Evolutionary conservation across 129 eudicot genomes (phyloP).

Genomic region (Lactuca saligna): DNA sequence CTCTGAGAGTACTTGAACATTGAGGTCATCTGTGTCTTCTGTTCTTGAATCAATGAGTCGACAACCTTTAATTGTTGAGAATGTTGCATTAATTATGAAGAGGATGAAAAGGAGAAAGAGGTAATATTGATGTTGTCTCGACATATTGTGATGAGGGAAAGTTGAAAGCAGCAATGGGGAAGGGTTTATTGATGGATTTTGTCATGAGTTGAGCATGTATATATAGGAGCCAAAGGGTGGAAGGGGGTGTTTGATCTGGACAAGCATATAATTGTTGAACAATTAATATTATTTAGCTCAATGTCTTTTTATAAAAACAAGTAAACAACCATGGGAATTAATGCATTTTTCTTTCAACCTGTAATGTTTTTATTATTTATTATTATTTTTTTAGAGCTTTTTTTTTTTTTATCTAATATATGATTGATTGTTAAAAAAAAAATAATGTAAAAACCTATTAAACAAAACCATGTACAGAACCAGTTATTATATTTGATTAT

Average conservation of each 20-base stretch:
- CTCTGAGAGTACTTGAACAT: constrained; percentile 1
- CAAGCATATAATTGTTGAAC: neutral
- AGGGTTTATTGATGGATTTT: constrained; percentile 4
- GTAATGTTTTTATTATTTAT: too few species aligned
- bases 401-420: too few species aligned
- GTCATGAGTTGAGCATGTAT: constrained; percentile 7
- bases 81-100: neutral
- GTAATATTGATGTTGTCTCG: constrained; percentile 4
- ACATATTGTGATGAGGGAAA: constrained; percentile 11
- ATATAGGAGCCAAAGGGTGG: constrained; percentile 6
- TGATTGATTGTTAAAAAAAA: too few species aligned
- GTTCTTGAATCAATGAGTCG: neutral
- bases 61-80: constrained; percentile 20
- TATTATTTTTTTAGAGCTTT: too few species aligned
- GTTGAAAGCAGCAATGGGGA: neutral
- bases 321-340: neutral
- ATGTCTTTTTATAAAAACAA: neutral
- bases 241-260: neutral
- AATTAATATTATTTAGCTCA: neutral
- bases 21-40: neutral
- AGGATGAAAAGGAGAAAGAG: constrained; percentile 15
- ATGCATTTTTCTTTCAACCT: neutral
- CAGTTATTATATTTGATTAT: neutral
- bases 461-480: neutral
- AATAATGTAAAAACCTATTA: too few species aligned